phyloP scores from a whole-genome alignment of 2,329 filamentous ascomycete species.

The Dothiorella sarmentorum region DNA sequence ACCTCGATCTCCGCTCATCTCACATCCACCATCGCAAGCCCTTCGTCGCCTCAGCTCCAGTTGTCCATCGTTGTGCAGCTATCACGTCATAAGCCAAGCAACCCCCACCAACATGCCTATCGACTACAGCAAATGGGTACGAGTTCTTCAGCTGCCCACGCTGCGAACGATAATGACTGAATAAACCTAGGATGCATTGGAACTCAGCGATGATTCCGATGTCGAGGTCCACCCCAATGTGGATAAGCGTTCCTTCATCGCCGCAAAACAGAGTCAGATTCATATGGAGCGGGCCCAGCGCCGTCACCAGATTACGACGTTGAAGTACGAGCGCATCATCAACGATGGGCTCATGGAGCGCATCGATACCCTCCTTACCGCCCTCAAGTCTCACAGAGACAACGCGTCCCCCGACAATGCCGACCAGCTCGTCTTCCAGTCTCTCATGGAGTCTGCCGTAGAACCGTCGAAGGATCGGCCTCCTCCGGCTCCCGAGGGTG shows the following conservation, averaged over 20 bases:
- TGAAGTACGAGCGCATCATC: conserved; percentile 88
- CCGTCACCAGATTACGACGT: conserved; percentile 81
- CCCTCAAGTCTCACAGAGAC: conserved; percentile 69
- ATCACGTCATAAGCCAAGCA: conserved; percentile 7
- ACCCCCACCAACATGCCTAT: conserved; percentile 48
- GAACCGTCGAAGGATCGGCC: conserved; percentile 69
- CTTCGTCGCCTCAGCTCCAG: neutral
- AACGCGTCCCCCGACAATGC: conserved; percentile 56
- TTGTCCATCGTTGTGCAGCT: neutral
- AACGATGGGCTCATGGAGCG: conserved; percentile 86
- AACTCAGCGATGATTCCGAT: conserved; percentile 97
- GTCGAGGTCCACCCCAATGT: conserved; percentile 98
- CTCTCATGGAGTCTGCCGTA: conserved; percentile 76
- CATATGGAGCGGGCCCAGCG: conserved; percentile 85
- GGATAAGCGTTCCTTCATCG: conserved; percentile 97
- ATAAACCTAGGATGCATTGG: conserved; percentile 84
- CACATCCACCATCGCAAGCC: neutral
- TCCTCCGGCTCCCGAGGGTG: conserved; percentile 73
- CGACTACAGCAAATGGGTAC: conserved; percentile 70
- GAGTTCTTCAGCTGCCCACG: conserved; percentile 25
- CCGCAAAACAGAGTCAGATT: conserved; percentile 96
- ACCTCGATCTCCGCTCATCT: neutral
- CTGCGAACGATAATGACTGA: no score
- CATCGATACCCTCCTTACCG: conserved; percentile 73
- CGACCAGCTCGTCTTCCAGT: conserved; percentile 79